Evolutionary conservation across 176 grass and related monocot genomes (phyloP).

Genomic region (Luzula sylvatica): DNA sequence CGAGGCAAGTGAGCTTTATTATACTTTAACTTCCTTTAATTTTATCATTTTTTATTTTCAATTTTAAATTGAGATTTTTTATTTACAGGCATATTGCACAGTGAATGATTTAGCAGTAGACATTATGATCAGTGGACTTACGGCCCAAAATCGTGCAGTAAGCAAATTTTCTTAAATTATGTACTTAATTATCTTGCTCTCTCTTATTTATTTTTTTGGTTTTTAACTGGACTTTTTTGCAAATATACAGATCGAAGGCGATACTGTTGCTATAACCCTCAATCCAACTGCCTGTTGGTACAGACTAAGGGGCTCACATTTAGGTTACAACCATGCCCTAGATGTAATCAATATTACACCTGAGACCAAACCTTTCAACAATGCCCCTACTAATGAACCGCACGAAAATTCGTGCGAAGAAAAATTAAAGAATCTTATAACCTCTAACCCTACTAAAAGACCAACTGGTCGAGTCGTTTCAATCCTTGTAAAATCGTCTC

Average conservation of each 20-base stretch:
- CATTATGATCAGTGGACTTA: conserved; percentile 60
- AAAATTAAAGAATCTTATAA: conserved; percentile 56
- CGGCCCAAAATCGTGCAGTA: conserved; percentile 93
- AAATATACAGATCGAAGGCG: conserved; percentile 72
- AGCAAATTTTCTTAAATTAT: conserved; percentile 1
- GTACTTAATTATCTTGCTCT: neutral
- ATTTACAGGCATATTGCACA: conserved; percentile 76
- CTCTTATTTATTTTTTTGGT: conserved; percentile 14
- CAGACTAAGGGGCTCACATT: conserved; percentile 59
- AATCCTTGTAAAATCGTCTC: conserved; percentile 56
- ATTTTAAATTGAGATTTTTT: conserved; percentile 14
- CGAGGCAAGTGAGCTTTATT: conserved; percentile 31
- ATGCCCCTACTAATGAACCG: conserved; percentile 33
- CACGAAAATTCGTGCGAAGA: conserved; percentile 20
- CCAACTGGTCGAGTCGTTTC: conserved; percentile 85
- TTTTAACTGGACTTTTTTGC: neutral
- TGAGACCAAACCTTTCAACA: conserved; percentile 28
- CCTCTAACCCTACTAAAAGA: conserved; percentile 50
- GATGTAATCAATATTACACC: conserved; percentile 27
- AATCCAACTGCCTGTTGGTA: conserved; percentile 67
- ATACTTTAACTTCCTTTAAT: neutral
- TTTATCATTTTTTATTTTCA: neutral
- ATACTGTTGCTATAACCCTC: conserved; percentile 66
- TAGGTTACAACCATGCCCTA: conserved; percentile 27
- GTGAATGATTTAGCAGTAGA: conserved; percentile 64